phyloP scores from a whole-genome alignment of 495 filamentous ascomycete species.

The Aspergillus panamensis region DNA sequence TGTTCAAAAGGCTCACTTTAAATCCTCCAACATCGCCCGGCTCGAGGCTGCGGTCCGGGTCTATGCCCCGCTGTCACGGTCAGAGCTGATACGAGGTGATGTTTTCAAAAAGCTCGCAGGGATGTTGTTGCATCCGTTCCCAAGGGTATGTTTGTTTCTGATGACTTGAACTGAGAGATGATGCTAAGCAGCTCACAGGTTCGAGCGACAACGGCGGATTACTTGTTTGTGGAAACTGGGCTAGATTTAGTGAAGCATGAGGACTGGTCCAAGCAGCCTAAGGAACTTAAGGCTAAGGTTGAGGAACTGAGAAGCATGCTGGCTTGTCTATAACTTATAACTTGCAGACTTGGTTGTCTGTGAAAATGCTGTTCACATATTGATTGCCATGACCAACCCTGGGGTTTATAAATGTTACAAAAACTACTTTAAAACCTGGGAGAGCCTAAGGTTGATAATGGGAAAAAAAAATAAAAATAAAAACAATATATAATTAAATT shows the following conservation, averaged over 20 bases:
- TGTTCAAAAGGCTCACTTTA: constrained; percentile 76
- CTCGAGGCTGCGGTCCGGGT: constrained; percentile 73
- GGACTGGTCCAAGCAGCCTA: constrained; percentile 42
- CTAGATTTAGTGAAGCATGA: constrained; percentile 35
- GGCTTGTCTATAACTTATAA: constrained; percentile 15
- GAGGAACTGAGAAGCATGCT: constrained; percentile 28
- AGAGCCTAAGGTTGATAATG: constrained; percentile 6
- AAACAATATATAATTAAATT: no score
- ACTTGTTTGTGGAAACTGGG: constrained; percentile 35
- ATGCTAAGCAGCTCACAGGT: constrained; percentile 26
- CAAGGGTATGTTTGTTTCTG: constrained; percentile 43
- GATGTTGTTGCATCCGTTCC: constrained; percentile 63
- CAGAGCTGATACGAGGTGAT: constrained; percentile 37
- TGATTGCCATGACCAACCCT: background rate
- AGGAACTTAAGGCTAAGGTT: constrained; percentile 37
- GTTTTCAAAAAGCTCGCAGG: constrained; percentile 53
- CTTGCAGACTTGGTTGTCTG: no score
- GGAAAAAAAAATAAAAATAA: constrained; percentile 19
- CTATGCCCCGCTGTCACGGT: constrained; percentile 62
- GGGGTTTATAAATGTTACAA: background rate
- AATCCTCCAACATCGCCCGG: constrained; percentile 72
- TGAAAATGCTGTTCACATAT: background rate
- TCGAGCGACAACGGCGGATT: constrained; percentile 37
- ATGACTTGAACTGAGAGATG: background rate
- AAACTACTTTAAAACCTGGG: no score